A percentile compares a stretch with the other conserved stretches of the same genome.
phyloP scores from a whole-genome alignment of 106 monocot species.

The Narthecium ossifragum region DNA sequence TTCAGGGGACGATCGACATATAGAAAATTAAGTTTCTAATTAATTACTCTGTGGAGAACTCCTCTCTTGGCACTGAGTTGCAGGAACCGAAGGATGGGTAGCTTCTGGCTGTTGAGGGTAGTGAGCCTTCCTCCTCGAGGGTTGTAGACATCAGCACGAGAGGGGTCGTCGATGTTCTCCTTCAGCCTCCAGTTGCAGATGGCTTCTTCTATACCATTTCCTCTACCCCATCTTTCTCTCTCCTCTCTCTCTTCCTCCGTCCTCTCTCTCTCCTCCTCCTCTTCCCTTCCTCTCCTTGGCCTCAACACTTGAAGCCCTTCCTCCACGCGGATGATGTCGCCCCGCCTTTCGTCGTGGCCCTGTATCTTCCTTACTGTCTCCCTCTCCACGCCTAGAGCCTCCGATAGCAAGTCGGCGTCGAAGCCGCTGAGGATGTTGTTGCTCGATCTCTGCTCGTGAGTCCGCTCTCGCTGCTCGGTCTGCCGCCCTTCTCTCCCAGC shows the following conservation, averaged over 20 bases:
- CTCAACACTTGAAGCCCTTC: too few relatives aligned
- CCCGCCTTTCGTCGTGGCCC: not conserved
- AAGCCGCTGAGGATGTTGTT: not conserved
- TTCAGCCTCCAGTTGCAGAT: not conserved
- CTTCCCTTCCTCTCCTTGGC: not conserved
- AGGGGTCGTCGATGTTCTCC: not conserved
- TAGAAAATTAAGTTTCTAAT: too few relatives aligned
- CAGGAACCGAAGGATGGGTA: not conserved
- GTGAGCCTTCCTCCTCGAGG: not conserved
- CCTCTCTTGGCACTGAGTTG: not conserved
- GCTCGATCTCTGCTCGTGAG: not conserved
- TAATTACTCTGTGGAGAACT: not conserved
- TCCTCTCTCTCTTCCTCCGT: not conserved
- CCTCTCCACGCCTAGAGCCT: not conserved
- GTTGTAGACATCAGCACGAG: not conserved
- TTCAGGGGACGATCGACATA: too few relatives aligned
- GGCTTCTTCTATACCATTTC: constrained; percentile 1
- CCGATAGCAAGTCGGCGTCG: not conserved
- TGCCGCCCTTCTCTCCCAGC: not conserved
- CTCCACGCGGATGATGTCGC: too few relatives aligned
- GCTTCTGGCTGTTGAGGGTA: not conserved
- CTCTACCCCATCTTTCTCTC: not conserved
- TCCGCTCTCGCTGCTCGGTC: not conserved
- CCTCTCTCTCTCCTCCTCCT: not conserved
- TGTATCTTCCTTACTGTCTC: not conserved